Percentiles rank a stretch among this genome's conserved stretches.
Evolutionary conservation across 495 filamentous ascomycete genomes (phyloP).

Genomic region (Lichina pygmaea): DNA sequence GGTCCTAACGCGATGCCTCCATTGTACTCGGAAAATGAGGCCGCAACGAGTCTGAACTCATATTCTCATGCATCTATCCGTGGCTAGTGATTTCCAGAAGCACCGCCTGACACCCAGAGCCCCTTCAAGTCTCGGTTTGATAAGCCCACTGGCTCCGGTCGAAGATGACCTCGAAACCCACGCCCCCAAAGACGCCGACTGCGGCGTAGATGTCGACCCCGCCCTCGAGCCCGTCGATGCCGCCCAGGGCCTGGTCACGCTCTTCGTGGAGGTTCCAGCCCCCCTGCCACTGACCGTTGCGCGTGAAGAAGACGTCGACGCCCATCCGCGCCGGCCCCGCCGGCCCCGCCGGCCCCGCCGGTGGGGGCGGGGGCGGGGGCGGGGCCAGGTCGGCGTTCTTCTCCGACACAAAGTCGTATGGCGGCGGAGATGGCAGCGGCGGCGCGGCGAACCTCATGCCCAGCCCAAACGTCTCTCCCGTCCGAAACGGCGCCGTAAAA

Average conservation of each 20-base stretch:
- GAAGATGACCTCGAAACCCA: slow-evolving; percentile 48
- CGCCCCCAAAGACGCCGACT: slow-evolving; percentile 45
- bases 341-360: background rate
- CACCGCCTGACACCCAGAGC: no score
- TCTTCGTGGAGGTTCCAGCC: slow-evolving; percentile 76
- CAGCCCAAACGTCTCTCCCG: slow-evolving; percentile 30
- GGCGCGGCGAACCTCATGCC: slow-evolving; percentile 39
- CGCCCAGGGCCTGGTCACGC: slow-evolving; percentile 33
- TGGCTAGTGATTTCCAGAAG: no score
- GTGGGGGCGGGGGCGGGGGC: background rate
- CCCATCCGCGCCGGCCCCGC: slow-evolving; percentile 6
- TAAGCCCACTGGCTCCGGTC: slow-evolving; percentile 8
- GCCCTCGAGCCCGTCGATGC: slow-evolving; percentile 51
- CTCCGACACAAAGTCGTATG: background rate
- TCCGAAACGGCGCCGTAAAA: slow-evolving; percentile 29
- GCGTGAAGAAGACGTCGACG: slow-evolving; percentile 52
- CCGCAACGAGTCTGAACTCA: no score
- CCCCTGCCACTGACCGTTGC: slow-evolving; percentile 33
- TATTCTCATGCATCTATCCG: no score
- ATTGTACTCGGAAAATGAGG: no score
- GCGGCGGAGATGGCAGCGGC: slow-evolving; percentile 4
- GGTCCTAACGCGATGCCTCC: no score
- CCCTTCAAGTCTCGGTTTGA: no score
- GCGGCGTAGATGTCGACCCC: slow-evolving; percentile 57
- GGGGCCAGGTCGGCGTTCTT: background rate